Base-by-base conservation (phyloP, 208 protist species). In the Crithidia brevicula region DNA sequence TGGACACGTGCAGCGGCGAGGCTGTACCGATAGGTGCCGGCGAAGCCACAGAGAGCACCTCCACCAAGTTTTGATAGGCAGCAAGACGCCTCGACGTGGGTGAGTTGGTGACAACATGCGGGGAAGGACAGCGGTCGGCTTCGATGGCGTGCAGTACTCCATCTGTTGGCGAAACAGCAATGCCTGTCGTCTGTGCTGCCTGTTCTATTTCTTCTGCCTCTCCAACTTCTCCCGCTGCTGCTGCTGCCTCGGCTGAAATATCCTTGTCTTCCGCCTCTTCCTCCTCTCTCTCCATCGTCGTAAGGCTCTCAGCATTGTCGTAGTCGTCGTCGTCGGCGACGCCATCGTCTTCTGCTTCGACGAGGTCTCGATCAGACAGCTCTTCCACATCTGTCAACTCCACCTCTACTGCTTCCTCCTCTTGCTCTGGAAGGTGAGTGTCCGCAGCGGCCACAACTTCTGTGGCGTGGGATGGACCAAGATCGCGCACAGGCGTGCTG, bases 281-380 rank as follows among this genome's bases (percentile, higher is more conserved):
- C n/a, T n/a, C n/a, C n/a, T n/a, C n/a, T n/a, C n/a, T n/a, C n/a
- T n/a, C n/a, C n/a, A n/a, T n/a, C n/a, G n/a, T n/a, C n/a, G n/a
- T n/a, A n/a, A n/a, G n/a, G n/a, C n/a, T 20, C 8, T 25, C 54
- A 31, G 2, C 22, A 16, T 60, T 36, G 36, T 43, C 36, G 31
- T 54, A n/a, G n/a, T n/a, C n/a, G n/a, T n/a, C n/a, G n/a, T n/a
- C n/a, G n/a, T n/a, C n/a, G n/a, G n/a, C n/a, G n/a, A n/a, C 6
- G 0, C 4, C 30, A n/a, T 62, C 56, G 31, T 62, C 56, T 13
- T 62, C 56, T 1, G 56, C 56, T 22, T 50, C 36, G 7, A 62
- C 28, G 7, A 62, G 4, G 27, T 62, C 42, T n/a, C 56, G 56
- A 23, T 62, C 56, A 3, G 56, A 62, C 25, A 62, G 22, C 27